A percentile compares a stretch with the other conserved stretches of the same genome.
Evolutionary conservation across 371 early-diverging fungal genomes (phyloP).

Genomic region (Syncephalastrum monosporum): DNA sequence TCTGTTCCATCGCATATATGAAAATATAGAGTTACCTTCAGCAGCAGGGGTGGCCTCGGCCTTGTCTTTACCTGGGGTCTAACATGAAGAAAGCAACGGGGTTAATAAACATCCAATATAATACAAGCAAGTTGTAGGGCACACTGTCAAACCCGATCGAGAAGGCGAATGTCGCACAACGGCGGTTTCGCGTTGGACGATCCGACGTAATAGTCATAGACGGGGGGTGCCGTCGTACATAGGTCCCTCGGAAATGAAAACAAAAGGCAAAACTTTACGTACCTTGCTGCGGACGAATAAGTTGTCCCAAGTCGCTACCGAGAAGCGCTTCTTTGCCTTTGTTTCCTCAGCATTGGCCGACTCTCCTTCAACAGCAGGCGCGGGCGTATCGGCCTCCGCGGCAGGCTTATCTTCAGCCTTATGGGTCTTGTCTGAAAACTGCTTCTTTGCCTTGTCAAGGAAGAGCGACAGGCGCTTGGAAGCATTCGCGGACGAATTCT

Average conservation of each 20-base stretch:
- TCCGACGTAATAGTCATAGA: neutral
- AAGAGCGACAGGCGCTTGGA: slow-evolving; percentile 25
- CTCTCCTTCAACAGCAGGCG: slow-evolving; percentile 4
- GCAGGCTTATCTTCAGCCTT: slow-evolving; percentile 13
- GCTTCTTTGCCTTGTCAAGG: slow-evolving; percentile 28
- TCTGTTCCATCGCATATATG: too few relatives aligned
- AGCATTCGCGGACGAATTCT: too few relatives aligned
- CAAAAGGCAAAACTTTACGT: neutral
- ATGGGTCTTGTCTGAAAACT: slow-evolving; percentile 21
- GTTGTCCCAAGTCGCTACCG: slow-evolving; percentile 6
- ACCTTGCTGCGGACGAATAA: slow-evolving; percentile 28
- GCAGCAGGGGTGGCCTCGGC: slow-evolving; percentile 15
- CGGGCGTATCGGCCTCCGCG: neutral
- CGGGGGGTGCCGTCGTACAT: too few relatives aligned
- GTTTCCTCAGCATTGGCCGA: slow-evolving; percentile 3
- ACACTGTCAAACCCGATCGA: too few relatives aligned
- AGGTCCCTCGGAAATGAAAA: slow-evolving; percentile 5
- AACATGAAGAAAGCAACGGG: too few relatives aligned
- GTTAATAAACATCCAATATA: too few relatives aligned
- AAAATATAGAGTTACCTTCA: neutral
- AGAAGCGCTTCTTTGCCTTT: slow-evolving; percentile 23
- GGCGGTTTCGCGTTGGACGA: too few relatives aligned
- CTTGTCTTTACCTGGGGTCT: neutral
- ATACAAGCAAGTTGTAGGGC: too few relatives aligned
- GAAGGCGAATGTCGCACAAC: too few relatives aligned